phyloP scores from a whole-genome alignment of 2,329 filamentous ascomycete species.

The Fusarium sterilihyphosum region DNA sequence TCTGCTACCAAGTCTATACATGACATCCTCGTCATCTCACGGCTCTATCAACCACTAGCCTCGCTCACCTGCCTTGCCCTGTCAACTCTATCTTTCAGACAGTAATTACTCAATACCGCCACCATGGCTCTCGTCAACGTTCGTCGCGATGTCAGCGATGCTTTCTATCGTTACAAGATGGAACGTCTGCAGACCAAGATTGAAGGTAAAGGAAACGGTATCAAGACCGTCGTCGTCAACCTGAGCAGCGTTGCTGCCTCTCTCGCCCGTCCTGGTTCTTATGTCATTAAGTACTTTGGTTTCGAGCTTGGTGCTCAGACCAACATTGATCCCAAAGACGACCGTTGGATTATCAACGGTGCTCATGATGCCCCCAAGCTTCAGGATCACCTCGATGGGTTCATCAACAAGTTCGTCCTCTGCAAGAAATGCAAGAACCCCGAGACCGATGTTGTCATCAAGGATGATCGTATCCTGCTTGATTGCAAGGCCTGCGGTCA shows the following conservation, averaged over 20 bases:
- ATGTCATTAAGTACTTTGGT: conserved; percentile 99
- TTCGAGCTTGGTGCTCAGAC: conserved; percentile 99
- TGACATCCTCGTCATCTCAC: conserved; percentile 49
- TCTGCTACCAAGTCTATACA: conserved; percentile 50
- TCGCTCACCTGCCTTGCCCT: conserved; percentile 25
- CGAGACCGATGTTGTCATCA: conserved; percentile 95
- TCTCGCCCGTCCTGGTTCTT: conserved; percentile 89
- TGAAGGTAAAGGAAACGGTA: conserved; percentile 99
- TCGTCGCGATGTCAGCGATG: conserved; percentile 96
- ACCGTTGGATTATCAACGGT: conserved; percentile 99
- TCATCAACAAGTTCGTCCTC: conserved; percentile 98
- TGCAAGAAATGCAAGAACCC: conserved; percentile 99
- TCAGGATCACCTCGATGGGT: conserved; percentile 97
- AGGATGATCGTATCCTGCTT: conserved; percentile 89
- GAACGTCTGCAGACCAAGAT: conserved; percentile 98
- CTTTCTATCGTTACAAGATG: conserved; percentile 99
- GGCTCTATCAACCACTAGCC: conserved; percentile 30
- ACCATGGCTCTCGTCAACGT: conserved; percentile 98
- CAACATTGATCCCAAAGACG: conserved; percentile 95
- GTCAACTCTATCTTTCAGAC: conserved; percentile 28
- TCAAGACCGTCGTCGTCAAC: conserved; percentile 98
- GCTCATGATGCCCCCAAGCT: conserved; percentile 95
- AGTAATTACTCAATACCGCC: conserved; percentile 54
- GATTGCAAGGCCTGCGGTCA: conserved; percentile 99
- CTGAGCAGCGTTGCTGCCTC: conserved; percentile 92